phyloP scores from a whole-genome alignment of 768 basidiomycete genomes.

The Mycena maculata region DNA sequence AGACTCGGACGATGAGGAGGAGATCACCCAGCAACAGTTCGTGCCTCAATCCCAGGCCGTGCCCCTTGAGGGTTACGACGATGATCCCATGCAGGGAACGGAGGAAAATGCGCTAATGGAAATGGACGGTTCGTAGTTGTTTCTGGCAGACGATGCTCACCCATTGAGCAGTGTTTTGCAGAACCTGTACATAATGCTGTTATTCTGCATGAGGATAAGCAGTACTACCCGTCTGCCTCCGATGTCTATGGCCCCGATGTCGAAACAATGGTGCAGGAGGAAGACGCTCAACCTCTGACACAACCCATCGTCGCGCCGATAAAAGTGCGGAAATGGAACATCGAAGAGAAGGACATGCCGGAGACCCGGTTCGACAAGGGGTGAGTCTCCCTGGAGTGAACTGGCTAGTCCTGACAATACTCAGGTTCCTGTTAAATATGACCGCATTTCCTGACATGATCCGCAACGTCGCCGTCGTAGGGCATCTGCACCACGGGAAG shows the following conservation, averaged over 20 bases:
- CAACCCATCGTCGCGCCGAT: slow-evolving; percentile 97
- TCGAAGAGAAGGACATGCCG: slow-evolving; percentile 96
- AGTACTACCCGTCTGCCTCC: slow-evolving; percentile 93
- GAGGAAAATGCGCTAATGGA: slow-evolving; percentile 83
- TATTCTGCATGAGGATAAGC: slow-evolving; percentile 95
- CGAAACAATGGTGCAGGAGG: slow-evolving; percentile 97
- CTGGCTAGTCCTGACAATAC: slow-evolving; percentile 18
- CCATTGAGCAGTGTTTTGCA: slow-evolving; percentile 45
- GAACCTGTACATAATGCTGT: slow-evolving; percentile 86
- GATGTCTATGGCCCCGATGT: slow-evolving; percentile 95
- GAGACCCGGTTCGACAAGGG: slow-evolving; percentile 98
- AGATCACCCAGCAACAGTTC: slow-evolving; percentile 64
- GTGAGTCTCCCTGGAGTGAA: slow-evolving; percentile 58
- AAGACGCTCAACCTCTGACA: slow-evolving; percentile 94
- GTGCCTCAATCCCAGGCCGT: slow-evolving; percentile 53
- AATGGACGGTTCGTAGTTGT: slow-evolving; percentile 72
- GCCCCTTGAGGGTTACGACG: slow-evolving; percentile 87
- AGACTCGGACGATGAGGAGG: slow-evolving; percentile 87
- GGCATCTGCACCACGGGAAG: slow-evolving; percentile 98
- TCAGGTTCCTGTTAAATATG: slow-evolving; percentile 92
- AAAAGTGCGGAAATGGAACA: slow-evolving; percentile 93
- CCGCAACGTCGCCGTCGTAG: slow-evolving; percentile 95
- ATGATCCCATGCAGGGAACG: slow-evolving; percentile 67
- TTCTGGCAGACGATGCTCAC: slow-evolving; percentile 30
- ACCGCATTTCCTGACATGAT: slow-evolving; percentile 93